phyloP scores from a whole-genome alignment of 768 basidiomycete species.

The Floccularia luteovirens region DNA sequence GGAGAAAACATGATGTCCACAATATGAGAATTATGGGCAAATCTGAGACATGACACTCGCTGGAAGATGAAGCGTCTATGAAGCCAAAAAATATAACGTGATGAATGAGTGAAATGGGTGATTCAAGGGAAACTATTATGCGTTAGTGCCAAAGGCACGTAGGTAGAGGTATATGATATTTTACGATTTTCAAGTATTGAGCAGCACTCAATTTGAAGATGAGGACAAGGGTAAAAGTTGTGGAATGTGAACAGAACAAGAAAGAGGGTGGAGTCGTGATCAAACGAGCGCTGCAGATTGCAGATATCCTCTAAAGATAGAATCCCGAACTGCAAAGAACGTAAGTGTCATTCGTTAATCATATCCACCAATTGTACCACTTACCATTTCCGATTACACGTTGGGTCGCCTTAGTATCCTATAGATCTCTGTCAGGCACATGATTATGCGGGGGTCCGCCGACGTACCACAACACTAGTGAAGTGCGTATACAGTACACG shows the following conservation, averaged over 20 bases:
- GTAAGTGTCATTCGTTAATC: slow-evolving; percentile 10
- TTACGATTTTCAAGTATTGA: not conserved
- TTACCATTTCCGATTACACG: slow-evolving; percentile 76
- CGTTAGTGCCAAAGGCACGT: not conserved
- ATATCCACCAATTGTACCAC: slow-evolving; percentile 14
- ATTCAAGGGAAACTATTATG: not conserved
- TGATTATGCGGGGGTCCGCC: slow-evolving; percentile 7
- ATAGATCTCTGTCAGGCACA: slow-evolving; percentile 2
- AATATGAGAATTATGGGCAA: no score
- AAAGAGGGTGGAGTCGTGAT: slow-evolving; percentile 7
- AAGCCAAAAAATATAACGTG: not conserved
- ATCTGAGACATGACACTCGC: not conserved
- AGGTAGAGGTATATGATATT: not conserved
- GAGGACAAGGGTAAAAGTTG: not conserved
- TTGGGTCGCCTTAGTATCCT: slow-evolving; percentile 83
- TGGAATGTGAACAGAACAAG: not conserved
- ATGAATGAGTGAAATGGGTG: not conserved
- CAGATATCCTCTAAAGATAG: slow-evolving; percentile 69
- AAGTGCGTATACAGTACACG: slow-evolving; percentile 79
- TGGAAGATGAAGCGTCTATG: not conserved
- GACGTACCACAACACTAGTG: slow-evolving; percentile 68
- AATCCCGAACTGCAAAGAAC: slow-evolving; percentile 49
- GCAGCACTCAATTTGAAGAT: not conserved
- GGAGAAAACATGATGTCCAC: no score
- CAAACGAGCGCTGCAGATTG: slow-evolving; percentile 66